A percentile compares a stretch with the other conserved stretches of the same genome.
Conservation (phyloP, 768 basidiomycete genomes). For the Asterophora lycoperdoides region DNA sequence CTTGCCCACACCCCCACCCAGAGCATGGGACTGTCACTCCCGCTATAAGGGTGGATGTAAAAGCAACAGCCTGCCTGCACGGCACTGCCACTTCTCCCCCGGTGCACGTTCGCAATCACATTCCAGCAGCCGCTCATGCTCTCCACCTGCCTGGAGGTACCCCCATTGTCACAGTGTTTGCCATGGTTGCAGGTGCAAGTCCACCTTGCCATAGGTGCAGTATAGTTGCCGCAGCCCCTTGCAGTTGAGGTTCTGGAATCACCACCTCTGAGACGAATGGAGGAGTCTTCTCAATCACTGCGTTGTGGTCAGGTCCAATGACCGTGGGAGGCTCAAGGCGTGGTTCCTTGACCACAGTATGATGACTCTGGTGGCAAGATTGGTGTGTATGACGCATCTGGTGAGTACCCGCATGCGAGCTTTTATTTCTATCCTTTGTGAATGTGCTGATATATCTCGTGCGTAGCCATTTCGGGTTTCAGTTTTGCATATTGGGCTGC, state of each 20-base stretch:
- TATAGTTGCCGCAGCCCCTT: slow-evolving; percentile 31
- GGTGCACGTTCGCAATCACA: slow-evolving; percentile 26
- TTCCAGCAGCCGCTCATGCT: slow-evolving; percentile 38
- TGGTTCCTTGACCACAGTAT: no score
- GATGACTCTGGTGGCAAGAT: no score
- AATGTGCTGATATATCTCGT: no score
- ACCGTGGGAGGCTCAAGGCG: no score
- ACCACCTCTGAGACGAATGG: slow-evolving; percentile 28
- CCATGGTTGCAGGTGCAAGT: slow-evolving; percentile 32
- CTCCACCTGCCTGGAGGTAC: slow-evolving; percentile 34
- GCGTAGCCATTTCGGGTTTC: no score
- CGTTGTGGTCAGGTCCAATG: no score
- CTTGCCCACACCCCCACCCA: slow-evolving; percentile 50
- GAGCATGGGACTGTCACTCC: slow-evolving; percentile 26
- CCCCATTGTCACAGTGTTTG: slow-evolving; percentile 43
- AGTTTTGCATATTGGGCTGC: no score
- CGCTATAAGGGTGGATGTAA: slow-evolving; percentile 33
- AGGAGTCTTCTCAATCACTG: no score
- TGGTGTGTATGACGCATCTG: no score
- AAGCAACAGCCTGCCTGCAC: slow-evolving; percentile 54
- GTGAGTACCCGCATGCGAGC: no score
- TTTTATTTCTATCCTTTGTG: no score
- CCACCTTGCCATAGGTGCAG: slow-evolving; percentile 21
- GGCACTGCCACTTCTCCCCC: slow-evolving; percentile 40
- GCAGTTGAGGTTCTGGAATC: slow-evolving; percentile 28